Evolutionary conservation across 2,329 filamentous ascomycete species (phyloP).

Genomic region (Periconia sp.): DNA sequence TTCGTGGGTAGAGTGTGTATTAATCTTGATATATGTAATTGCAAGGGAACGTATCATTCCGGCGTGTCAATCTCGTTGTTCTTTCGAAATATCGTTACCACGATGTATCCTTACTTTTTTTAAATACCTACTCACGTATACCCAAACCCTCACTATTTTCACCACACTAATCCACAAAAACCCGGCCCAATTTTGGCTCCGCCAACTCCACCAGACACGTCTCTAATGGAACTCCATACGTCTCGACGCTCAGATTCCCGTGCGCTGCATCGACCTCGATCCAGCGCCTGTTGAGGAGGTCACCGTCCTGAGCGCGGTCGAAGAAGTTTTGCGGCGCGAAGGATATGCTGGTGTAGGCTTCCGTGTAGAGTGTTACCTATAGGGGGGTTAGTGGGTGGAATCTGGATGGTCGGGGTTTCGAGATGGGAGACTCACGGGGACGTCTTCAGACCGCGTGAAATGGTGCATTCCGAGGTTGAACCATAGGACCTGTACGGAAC

Average conservation of each 20-base stretch:
- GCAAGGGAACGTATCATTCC: too few species aligned
- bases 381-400: too few species aligned
- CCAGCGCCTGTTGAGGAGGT: conserved; percentile 22
- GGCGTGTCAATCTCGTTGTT: too few species aligned
- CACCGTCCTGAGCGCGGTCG: conserved; percentile 21
- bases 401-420: too few species aligned
- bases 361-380: conserved; percentile 18
- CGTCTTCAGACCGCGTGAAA: conserved; percentile 14
- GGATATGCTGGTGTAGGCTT: conserved; percentile 22
- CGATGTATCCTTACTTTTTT: too few species aligned
- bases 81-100: too few species aligned
- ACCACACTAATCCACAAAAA: neutral
- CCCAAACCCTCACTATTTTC: too few species aligned
- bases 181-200: conserved; percentile 13
- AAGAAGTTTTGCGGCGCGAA: conserved; percentile 27
- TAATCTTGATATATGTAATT: too few species aligned
- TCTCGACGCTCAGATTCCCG: conserved; percentile 14
- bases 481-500: conserved; percentile 41
- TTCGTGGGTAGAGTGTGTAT: too few species aligned
- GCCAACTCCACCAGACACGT: conserved; percentile 12
- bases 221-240: conserved; percentile 17
- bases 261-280: conserved; percentile 13
- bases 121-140: too few species aligned
- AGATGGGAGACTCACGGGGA: conserved; percentile 5
- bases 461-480: conserved; percentile 56